Conservation (phyloP, 2,329 filamentous ascomycete genomes). For the Colletotrichum liaoningense region DNA sequence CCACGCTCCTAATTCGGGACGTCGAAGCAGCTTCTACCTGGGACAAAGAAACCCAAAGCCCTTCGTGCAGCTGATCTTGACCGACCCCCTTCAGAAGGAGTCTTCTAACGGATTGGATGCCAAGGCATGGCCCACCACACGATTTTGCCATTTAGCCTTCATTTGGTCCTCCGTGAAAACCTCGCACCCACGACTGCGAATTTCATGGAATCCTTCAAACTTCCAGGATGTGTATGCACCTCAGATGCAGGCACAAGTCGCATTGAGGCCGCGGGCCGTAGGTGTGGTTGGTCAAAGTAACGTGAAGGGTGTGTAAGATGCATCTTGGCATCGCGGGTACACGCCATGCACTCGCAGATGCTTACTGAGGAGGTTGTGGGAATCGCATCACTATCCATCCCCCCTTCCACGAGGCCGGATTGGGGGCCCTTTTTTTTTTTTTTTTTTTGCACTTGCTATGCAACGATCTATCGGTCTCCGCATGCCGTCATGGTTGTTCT, state of each 20-base stretch:
- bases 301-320: constrained; percentile 9
- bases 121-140: background rate
- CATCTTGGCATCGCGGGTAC: constrained; percentile 25
- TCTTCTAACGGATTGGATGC: background rate
- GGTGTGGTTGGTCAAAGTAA: constrained; percentile 6
- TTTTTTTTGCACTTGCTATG: background rate
- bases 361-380: background rate
- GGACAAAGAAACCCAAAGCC: background rate
- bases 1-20: background rate
- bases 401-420: background rate
- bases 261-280: background rate
- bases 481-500: constrained; percentile 13
- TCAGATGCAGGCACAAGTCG: constrained; percentile 29
- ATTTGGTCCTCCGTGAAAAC: background rate
- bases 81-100: background rate
- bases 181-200: background rate
- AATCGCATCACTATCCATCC: background rate
- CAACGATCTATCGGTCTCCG: background rate
- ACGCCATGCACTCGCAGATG: constrained; percentile 10
- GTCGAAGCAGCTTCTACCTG: background rate
- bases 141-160: background rate
- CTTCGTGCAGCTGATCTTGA: background rate
- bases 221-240: constrained; percentile 12
- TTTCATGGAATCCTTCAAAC: background rate
- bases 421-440: background rate